Percentiles rank a stretch among this genome's conserved stretches.
Evolutionary conservation across 345 rosid genomes (phyloP).

Genomic region (Microthlaspi erraticum): DNA sequence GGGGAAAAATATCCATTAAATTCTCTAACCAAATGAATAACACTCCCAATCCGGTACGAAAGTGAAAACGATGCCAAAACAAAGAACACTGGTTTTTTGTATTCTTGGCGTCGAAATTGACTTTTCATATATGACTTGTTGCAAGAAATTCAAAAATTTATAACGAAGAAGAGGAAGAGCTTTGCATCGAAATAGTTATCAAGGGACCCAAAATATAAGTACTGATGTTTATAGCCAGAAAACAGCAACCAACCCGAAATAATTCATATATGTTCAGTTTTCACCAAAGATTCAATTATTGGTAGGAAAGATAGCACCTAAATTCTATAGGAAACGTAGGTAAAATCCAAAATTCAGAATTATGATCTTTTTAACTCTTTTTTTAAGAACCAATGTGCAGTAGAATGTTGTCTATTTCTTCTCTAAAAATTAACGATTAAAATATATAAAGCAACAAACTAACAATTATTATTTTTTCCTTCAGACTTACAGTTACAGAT

Average conservation of each 20-base stretch:
- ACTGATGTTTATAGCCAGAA: not conserved
- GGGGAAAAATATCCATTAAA: slow-evolving; percentile 9
- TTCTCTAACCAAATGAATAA: slow-evolving; percentile 13
- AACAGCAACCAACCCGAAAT: not conserved
- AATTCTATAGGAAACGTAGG: not conserved
- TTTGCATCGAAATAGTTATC: not conserved
- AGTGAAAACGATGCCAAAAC: slow-evolving; percentile 10
- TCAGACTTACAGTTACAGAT: not conserved
- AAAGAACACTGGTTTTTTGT: not conserved
- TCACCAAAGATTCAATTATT: not conserved
- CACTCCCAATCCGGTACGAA: not conserved
- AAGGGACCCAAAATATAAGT: not conserved
- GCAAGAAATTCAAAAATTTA: not conserved
- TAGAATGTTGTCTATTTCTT: not conserved
- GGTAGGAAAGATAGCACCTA: not conserved
- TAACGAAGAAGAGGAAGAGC: not conserved
- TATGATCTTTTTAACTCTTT: not conserved
- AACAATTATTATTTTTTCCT: too few species aligned
- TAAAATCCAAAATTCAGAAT: not conserved
- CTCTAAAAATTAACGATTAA: not conserved
- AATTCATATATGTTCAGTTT: not conserved
- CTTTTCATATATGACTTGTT: not conserved
- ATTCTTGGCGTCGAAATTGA: not conserved
- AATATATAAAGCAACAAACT: not conserved
- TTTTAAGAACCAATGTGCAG: not conserved